Evolutionary conservation across 805 yeast species (phyloP), one percentile per base, ranked within the genome.

Genomic region (Wickerhamiella nectarea): DNA sequence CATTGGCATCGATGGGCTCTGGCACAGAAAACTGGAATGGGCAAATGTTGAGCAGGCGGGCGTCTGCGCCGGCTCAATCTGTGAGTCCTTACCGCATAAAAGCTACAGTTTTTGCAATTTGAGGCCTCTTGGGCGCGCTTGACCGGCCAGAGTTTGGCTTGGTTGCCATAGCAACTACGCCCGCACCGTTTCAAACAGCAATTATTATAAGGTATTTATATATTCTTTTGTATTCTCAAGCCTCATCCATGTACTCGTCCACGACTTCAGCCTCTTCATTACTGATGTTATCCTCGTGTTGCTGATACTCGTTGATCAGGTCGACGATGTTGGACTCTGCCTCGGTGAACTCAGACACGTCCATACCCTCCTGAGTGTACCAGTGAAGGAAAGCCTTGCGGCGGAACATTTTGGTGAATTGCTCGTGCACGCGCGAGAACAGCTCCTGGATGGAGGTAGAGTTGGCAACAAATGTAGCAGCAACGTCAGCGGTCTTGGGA

Each of bases 291-390:
- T 83, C 89, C 70, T 86, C 95, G 69, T 87, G 85, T 68, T 86
- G 95, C 69, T 85, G 94, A 63, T 86, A 78, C 66, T 86, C 95
- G 58, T 78, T 76, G 43, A 86, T 89, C 58, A 86, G 72, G 65
- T 87, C 96, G 55, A 77, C 76, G 85, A 86, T 79, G 63, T 86
- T 83, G 46, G 93, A 78, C 67, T 84, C 93, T 43, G 96, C 96
- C 68, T 86, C 95, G 46, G 86, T 75, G 66, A 86, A 86, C 68
- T 86, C 96, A 72, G 79, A 74, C 67, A 81, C 93, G 57, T 86
- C 96, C 95, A 86, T 87, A 68, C 96, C 95, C 66, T 86, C 96
- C 53, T 80, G 74, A 12, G 93, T 81, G 68, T 86, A 86, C 95
- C 95, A 86, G 64, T 86, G 96, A 65, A 86, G 77, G 76, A 86